Evolutionary conservation across 148 eudicot species (phyloP).

Genomic region (Camellia japonica): DNA sequence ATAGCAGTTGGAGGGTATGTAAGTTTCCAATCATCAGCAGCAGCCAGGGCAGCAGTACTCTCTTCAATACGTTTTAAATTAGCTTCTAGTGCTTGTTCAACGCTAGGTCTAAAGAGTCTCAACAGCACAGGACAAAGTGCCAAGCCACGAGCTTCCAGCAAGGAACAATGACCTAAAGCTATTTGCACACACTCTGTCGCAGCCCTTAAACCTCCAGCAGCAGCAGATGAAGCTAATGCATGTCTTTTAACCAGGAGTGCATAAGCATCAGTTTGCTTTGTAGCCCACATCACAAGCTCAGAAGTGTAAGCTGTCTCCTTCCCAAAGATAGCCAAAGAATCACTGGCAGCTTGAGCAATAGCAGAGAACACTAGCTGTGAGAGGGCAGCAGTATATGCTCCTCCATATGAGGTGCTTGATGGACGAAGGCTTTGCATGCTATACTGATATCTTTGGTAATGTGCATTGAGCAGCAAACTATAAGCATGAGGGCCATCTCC

Average conservation of each 20-base stretch:
- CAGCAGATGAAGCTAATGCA: slow-evolving; percentile 95
- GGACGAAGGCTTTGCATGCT: slow-evolving; percentile 94
- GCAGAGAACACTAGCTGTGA: no score
- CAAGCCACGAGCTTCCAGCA: slow-evolving; percentile 86
- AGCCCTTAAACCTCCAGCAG: slow-evolving; percentile 95
- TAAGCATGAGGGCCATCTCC: slow-evolving; percentile 99
- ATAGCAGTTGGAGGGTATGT: slow-evolving; percentile 42
- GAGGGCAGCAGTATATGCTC: slow-evolving; percentile 42
- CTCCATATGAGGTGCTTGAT: slow-evolving; percentile 97
- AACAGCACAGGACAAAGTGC: slow-evolving; percentile 85
- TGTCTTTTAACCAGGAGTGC: slow-evolving; percentile 90
- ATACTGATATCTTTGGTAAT: slow-evolving; percentile 79
- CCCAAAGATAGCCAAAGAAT: slow-evolving; percentile 78
- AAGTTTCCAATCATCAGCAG: slow-evolving; percentile 89
- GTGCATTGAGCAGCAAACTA: slow-evolving; percentile 82
- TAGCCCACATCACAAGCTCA: slow-evolving; percentile 96
- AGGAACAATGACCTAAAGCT: slow-evolving; percentile 90
- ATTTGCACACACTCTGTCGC: slow-evolving; percentile 99
- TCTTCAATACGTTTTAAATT: slow-evolving; percentile 86
- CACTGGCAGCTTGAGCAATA: slow-evolving; percentile 31
- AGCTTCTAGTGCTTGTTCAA: slow-evolving; percentile 88
- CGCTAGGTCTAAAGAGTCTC: slow-evolving; percentile 84
- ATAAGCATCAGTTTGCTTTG: slow-evolving; percentile 83
- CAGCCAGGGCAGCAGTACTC: slow-evolving; percentile 87
- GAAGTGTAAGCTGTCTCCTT: slow-evolving; percentile 82